phyloP scores from a whole-genome alignment of 805 yeast genomes.

The Candida odintsovae region DNA sequence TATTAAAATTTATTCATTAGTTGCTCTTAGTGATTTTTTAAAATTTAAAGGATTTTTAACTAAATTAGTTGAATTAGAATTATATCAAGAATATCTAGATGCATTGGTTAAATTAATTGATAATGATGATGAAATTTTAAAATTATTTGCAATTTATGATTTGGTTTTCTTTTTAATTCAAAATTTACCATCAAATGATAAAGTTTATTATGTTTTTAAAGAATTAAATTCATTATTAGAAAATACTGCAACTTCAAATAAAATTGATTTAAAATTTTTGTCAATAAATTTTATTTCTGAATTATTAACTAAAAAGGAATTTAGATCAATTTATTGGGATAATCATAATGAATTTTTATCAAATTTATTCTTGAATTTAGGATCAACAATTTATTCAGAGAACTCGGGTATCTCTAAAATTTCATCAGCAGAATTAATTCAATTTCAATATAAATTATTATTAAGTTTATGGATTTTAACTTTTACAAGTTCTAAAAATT shows the following conservation, averaged over 20 bases:
- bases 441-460: conserved; percentile 76
- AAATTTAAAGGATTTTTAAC: conserved; percentile 32
- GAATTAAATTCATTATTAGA: conserved; percentile 16
- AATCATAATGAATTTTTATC: conserved; percentile 40
- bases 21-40: conserved; percentile 52
- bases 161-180: conserved; percentile 43
- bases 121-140: conserved; percentile 50
- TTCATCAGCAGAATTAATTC: conserved; percentile 31
- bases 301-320: conserved; percentile 42
- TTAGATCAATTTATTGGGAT: conserved; percentile 48
- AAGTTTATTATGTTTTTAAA: conserved; percentile 13
- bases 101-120: conserved; percentile 49
- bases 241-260: conserved; percentile 24
- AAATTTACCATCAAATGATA: conserved; percentile 17
- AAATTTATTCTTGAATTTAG: conserved; percentile 40
- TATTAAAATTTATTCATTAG: conserved; percentile 58
- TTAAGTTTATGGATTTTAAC: conserved; percentile 81
- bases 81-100: conserved; percentile 14
- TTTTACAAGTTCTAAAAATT: conserved; percentile 51
- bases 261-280: conserved; percentile 50
- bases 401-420: conserved; percentile 25
- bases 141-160: conserved; percentile 49
- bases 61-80: conserved; percentile 26
- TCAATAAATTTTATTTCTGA: conserved; percentile 62
- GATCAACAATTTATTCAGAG: conserved; percentile 16